Conservation (phyloP, 306 rosid genomes). For the Purshia tridentata region DNA sequence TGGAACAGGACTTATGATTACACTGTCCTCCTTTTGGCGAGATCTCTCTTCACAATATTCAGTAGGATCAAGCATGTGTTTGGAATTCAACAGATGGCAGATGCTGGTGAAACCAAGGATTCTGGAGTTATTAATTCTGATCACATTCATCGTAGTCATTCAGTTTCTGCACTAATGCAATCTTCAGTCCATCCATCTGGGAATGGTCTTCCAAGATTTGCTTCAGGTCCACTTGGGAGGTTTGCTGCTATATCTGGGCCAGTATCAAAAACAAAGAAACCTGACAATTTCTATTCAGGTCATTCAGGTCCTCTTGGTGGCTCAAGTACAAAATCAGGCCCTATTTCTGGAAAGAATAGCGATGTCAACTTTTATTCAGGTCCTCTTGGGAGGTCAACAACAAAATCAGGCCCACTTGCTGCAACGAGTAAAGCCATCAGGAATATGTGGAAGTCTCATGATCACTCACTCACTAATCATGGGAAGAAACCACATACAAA, state of each 20-base stretch:
- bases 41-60: constrained; percentile 76
- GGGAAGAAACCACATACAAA: constrained; percentile 56
- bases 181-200: constrained; percentile 51
- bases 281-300: constrained; percentile 56
- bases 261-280: constrained; percentile 34
- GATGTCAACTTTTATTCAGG: constrained; percentile 68
- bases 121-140: constrained; percentile 46
- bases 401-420: constrained; percentile 54
- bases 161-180: constrained; percentile 72
- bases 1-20: constrained; percentile 92
- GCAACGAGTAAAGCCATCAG: constrained; percentile 51
- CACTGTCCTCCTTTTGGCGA: constrained; percentile 58
- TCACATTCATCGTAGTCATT: constrained; percentile 52
- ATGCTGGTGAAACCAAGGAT: constrained; percentile 38
- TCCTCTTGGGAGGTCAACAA: constrained; percentile 52
- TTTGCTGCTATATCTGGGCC: constrained; percentile 43
- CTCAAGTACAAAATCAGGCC: constrained; percentile 58
- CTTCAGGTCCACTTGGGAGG: constrained; percentile 84
- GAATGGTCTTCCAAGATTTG: constrained; percentile 59
- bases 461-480: constrained; percentile 32
- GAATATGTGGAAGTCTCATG: constrained; percentile 54
- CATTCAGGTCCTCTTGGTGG: constrained; percentile 76
- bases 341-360: constrained; percentile 44
- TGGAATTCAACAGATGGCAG: constrained; percentile 53
- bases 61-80: constrained; percentile 70